These are phyloP conservation scores for Ochromonadaceae sp. DNA, from an alignment of 352 stramenopile genomes.

Conservation along the genomic window DNA sequence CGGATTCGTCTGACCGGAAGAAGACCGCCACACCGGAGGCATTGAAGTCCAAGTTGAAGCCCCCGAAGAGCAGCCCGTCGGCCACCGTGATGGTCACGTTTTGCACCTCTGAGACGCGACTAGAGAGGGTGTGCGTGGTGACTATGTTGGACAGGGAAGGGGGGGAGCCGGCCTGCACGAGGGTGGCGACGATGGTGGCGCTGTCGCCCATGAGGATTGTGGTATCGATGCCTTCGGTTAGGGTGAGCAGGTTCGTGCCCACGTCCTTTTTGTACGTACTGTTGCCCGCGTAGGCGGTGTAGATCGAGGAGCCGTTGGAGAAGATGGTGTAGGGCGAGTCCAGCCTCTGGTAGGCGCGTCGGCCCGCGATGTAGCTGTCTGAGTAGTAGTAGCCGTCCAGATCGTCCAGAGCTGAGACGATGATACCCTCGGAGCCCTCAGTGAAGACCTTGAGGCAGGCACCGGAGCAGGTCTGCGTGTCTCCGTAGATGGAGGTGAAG, in stretches of 20 bases:
- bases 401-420: neutral
- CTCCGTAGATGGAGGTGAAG: conserved; percentile 35
- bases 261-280: too few relatives aligned
- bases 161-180: conserved; percentile 16
- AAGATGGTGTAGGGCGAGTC: neutral
- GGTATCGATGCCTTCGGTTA: too few relatives aligned
- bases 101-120: conserved; percentile 32
- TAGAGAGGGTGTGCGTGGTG: conserved; percentile 16
- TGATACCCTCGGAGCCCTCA: too few relatives aligned
- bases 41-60: conserved; percentile 35
- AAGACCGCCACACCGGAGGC: conserved; percentile 1
- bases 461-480: neutral
- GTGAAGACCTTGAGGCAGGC: neutral
- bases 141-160: conserved; percentile 36
- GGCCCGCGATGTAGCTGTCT: neutral
- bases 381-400: neutral
- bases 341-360: neutral
- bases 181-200: neutral
- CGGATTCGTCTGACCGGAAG: conserved; percentile 9
- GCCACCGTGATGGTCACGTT: conserved; percentile 31
- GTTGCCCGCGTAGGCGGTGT: too few relatives aligned
- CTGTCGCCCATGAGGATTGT: neutral
- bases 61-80: conserved; percentile 33
- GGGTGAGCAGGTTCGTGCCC: too few relatives aligned
- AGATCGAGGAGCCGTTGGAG: too few relatives aligned